Evolutionary conservation across 2,329 filamentous ascomycete species (phyloP), one percentile per base, ranked within the genome.

Genomic region (Trichoderma citrinoviride): DNA sequence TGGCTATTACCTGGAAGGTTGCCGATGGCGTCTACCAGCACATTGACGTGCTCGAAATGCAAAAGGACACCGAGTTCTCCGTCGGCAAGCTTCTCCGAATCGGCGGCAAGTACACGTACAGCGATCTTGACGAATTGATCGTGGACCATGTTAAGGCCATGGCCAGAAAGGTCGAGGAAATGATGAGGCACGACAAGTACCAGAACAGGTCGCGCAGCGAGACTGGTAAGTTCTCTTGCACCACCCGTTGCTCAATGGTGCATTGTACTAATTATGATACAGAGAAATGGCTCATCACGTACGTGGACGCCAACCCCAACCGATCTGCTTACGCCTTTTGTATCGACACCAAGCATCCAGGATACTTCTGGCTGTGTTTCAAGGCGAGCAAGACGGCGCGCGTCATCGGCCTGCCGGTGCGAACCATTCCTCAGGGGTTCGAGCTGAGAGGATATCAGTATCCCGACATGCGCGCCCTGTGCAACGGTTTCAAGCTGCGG

Each of bases 1-100:
- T 99, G 63, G 93, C 94, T 7, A 88, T 99, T 53, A 99, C 95
- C 0, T 99, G 95, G 95, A 99, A 99, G 81, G 93, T 99, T 15
- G 90, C 92, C 1, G 93, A 98, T 75, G 90, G 90, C 66, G 88
- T 98, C n/a, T 99, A 93, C 76, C 93, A 99, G 78, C 95, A 99
- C 77, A 92, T 99, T 68, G 95, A 99, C 77, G 94, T 99, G 40
- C 84, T 99, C 44, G 95, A 99, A 79, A 83, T 99, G 73, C 92
- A 96, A 77, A 99, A 99, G 79, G 92, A 97, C 68, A 98, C 93
- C 68, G 94, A 98, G 75, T 98, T 97, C 76, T 93, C 93, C 0
- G 90, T 98, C 3, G 95, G 95, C 68, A 90, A 89, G 71, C 88
- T 90, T 47, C 84, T 99, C 61, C 91, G 91, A 68, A 91, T 99